Base-by-base conservation (phyloP, 2,329 filamentous ascomycete species). In the Ceratocystis variospora region DNA sequence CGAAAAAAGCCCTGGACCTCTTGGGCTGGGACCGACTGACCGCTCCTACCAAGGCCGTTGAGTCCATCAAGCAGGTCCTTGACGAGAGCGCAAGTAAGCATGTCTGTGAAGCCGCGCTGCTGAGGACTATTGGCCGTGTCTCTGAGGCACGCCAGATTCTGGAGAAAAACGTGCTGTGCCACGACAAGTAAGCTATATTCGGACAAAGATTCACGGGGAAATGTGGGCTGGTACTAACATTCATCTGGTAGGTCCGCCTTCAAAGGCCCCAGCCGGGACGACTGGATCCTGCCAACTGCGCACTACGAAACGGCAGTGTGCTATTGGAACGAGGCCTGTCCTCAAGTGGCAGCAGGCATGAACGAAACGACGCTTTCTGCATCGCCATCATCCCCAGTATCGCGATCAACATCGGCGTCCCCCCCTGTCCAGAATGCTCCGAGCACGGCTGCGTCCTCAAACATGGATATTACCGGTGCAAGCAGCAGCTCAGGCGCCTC, bases 231-330 rank as follows among this genome's bases (percentile, higher is more conserved):
- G 10, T 4, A n/a, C 69, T 71, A 62, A 71, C 64, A 66, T 48
- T 22, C 5, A 6, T 53, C 22, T 62, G 33, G 0, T 57, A 85
- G 83, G 61, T 70, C 74, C 1, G 71, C 75, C 12, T 85, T 86
- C 73, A 86, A 82, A 69, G 86, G 86, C 1, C 71, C 77, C 0
- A 78, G 81, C 1, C 84, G 80, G 67, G 88, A 92, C 67, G 86
- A 88, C 71, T 92, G 88, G 78, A 79, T 84, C 8, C 78, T 82
- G 5, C 89, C 93, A 0, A 84, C 86, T 0, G 90, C 88, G 1
- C 81, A 90, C 70, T 96, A 96, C 75, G 94, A 99, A 76, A 84
- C 94, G 78, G 91, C 86, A 0, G 90, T 88, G 6, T 84, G 89
- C 65, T 78, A 87, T 0, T 99, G 93, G 92, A 80, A 82, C 67